These are phyloP conservation scores for Durusdinium trenchii DNA, from an alignment of 73 alveolate species.

Conservation along the genomic window DNA sequence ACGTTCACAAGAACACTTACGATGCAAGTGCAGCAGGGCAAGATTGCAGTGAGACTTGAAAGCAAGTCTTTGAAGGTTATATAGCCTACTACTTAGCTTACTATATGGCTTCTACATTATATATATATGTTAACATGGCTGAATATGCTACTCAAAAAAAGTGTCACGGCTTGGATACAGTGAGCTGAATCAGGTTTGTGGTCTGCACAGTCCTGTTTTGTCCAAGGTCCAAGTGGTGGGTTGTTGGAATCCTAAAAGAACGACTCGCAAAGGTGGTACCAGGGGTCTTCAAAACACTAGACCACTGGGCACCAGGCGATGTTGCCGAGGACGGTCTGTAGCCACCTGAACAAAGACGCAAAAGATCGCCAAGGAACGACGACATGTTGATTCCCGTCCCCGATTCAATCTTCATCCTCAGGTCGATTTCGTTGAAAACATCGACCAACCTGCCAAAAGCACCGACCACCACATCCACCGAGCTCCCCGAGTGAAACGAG, in stretches of 20 bases:
- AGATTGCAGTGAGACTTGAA: neutral
- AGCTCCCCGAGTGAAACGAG: neutral
- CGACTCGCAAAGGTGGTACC: no score
- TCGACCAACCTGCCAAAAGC: neutral
- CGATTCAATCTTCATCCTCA: neutral
- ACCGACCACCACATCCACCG: neutral
- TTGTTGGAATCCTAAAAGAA: no score
- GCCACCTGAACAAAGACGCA: conserved; percentile 48
- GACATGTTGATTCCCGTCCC: neutral
- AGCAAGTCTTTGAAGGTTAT: neutral
- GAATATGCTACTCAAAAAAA: neutral
- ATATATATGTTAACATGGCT: neutral
- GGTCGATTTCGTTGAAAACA: no score
- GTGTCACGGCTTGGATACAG: neutral
- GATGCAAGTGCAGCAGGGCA: no score
- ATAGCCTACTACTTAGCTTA: neutral
- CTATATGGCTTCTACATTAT: no score
- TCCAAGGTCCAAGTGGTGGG: no score
- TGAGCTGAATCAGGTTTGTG: no score
- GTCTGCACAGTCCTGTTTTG: no score
- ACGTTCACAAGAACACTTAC: neutral
- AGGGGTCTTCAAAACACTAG: no score
- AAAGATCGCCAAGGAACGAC: neutral
- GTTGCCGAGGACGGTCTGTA: conserved; percentile 48
- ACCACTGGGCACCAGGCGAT: neutral